A percentile compares a stretch with the other conserved stretches of the same genome.
Conservation (phyloP, 257 asterid genomes). For the Petrea volubilis region DNA sequence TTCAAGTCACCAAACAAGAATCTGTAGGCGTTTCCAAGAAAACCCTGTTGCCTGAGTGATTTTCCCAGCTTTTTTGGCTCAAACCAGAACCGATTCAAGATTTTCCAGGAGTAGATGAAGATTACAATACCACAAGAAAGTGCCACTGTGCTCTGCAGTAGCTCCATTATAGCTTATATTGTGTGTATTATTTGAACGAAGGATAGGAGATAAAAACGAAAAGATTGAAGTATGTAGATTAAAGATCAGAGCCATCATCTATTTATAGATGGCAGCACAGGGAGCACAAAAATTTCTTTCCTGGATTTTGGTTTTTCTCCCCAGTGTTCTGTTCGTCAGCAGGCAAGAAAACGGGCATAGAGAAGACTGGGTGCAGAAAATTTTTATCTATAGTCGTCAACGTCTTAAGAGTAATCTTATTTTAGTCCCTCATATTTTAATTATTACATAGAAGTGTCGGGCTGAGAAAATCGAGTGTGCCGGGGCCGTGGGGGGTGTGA, state of each 20-base stretch:
- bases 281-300: background rate
- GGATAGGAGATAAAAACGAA: background rate
- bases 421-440: background rate
- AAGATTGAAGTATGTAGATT: background rate
- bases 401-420: background rate
- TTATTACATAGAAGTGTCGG: no score
- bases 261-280: background rate
- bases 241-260: background rate
- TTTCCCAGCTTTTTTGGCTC: no score
- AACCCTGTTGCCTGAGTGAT: conserved; percentile 24
- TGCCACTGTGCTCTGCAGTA: no score
- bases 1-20: conserved; percentile 38
- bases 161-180: no score
- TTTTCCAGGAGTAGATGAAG: no score
- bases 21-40: conserved; percentile 39
- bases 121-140: no score
- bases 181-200: background rate
- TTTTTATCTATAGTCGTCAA: background rate
- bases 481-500: no score
- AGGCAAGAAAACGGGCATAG: background rate
- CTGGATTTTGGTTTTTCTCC: background rate
- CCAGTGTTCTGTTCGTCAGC: background rate
- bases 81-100: no score
- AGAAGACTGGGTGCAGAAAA: background rate
- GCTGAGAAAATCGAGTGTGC: no score